Evolutionary conservation across 345 rosid genomes (phyloP).

Genomic region (Arabis hirsuta): DNA sequence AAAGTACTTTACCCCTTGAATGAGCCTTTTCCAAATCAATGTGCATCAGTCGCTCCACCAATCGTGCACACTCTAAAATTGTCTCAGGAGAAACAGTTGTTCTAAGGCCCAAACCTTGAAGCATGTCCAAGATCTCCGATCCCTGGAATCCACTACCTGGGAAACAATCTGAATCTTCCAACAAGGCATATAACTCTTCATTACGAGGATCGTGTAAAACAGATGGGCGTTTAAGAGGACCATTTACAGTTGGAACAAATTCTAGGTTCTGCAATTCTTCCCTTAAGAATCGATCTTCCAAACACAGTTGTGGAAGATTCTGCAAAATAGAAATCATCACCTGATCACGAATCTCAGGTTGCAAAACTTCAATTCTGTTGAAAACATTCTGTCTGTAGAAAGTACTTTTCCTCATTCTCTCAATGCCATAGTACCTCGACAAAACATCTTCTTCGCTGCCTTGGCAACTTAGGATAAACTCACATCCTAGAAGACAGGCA

Average conservation of each 20-base stretch:
- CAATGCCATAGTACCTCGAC: slow-evolving; percentile 66
- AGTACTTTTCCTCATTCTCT: slow-evolving; percentile 75
- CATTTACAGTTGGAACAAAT: slow-evolving; percentile 77
- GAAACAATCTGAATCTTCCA: slow-evolving; percentile 79
- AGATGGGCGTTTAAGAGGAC: slow-evolving; percentile 65
- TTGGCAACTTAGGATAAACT: slow-evolving; percentile 63
- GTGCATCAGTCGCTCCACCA: slow-evolving; percentile 71
- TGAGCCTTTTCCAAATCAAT: slow-evolving; percentile 73
- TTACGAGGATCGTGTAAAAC: slow-evolving; percentile 85
- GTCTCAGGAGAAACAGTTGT: slow-evolving; percentile 82
- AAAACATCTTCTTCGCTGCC: slow-evolving; percentile 70
- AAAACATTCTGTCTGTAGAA: slow-evolving; percentile 79
- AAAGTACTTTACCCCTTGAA: slow-evolving; percentile 77
- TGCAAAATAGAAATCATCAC: slow-evolving; percentile 82
- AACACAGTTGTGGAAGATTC: slow-evolving; percentile 79
- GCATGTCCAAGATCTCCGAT: slow-evolving; percentile 76
- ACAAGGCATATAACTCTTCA: slow-evolving; percentile 80
- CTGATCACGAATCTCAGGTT: slow-evolving; percentile 72
- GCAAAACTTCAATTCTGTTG: slow-evolving; percentile 60
- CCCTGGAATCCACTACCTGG: slow-evolving; percentile 72
- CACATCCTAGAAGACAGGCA: slow-evolving; percentile 63
- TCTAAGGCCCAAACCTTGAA: slow-evolving; percentile 84
- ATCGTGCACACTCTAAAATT: slow-evolving; percentile 77
- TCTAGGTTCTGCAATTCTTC: slow-evolving; percentile 74
- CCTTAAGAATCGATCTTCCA: slow-evolving; percentile 71